Evolutionary conservation across 352 stramenopile species (phyloP).

Genomic region (Thalassiosira mediterranea): DNA sequence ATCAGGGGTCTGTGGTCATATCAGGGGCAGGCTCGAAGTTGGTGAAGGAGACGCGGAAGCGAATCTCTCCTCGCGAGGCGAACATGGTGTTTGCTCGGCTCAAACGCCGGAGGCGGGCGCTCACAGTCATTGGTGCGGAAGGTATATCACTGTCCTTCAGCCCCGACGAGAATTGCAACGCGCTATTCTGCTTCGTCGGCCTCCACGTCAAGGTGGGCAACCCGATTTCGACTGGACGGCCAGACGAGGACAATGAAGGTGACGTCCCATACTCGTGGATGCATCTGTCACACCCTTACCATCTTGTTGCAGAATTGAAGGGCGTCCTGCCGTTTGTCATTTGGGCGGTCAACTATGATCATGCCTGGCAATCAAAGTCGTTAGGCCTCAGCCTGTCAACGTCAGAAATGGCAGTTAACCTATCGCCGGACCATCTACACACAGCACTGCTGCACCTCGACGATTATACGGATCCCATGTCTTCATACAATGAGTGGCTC

Average conservation of each 20-base stretch:
- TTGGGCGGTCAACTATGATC: slow-evolving; percentile 49
- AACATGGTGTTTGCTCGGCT: slow-evolving; percentile 37
- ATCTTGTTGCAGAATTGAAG: slow-evolving; percentile 33
- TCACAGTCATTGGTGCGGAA: slow-evolving; percentile 36
- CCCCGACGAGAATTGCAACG: slow-evolving; percentile 24
- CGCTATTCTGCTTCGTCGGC: slow-evolving; percentile 29
- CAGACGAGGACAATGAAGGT: background rate
- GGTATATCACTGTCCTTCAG: slow-evolving; percentile 33
- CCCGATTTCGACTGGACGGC: background rate
- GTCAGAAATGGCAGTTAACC: slow-evolving; percentile 19
- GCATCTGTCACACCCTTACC: slow-evolving; percentile 20
- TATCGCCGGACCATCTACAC: slow-evolving; percentile 40
- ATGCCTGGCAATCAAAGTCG: slow-evolving; percentile 23
- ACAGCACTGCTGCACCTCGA: slow-evolving; percentile 52
- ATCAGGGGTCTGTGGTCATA: slow-evolving; percentile 30
- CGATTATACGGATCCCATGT: slow-evolving; percentile 38
- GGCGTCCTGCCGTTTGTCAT: slow-evolving; percentile 37
- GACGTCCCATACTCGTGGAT: slow-evolving; percentile 20
- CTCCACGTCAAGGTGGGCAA: slow-evolving; percentile 41
- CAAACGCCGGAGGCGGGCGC: slow-evolving; percentile 7
- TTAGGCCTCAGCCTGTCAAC: slow-evolving; percentile 17
- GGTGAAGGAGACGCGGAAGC: slow-evolving; percentile 16
- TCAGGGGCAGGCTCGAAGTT: slow-evolving; percentile 38
- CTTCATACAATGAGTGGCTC: slow-evolving; percentile 40
- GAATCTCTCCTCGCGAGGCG: slow-evolving; percentile 16